Conservation (phyloP, 129 eudicot species). For the Escallonia rubra region DNA sequence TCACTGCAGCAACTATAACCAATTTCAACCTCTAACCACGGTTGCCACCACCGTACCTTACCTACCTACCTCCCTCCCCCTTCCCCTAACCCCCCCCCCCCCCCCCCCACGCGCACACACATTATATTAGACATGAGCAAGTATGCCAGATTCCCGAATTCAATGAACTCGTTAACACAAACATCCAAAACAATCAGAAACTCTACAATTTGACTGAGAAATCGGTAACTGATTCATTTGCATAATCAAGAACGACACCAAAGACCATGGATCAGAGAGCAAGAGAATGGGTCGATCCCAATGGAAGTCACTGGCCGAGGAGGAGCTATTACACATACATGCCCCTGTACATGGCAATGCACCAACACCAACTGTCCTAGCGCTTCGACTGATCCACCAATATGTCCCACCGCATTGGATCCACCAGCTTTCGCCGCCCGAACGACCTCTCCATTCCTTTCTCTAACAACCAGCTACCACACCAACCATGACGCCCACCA, state of each 20-base stretch:
- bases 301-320: slow-evolving; percentile 59
- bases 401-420: slow-evolving; percentile 79
- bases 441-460: slow-evolving; percentile 38
- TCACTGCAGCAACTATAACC: no score
- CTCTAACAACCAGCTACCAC: slow-evolving; percentile 6
- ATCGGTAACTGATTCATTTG: slow-evolving; percentile 89
- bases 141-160: background rate
- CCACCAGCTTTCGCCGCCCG: slow-evolving; percentile 77
- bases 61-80: background rate
- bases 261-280: slow-evolving; percentile 55
- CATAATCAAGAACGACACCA: slow-evolving; percentile 52
- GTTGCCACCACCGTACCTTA: background rate
- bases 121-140: no score
- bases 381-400: slow-evolving; percentile 69
- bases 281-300: slow-evolving; percentile 63
- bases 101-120: background rate
- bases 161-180: background rate
- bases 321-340: slow-evolving; percentile 77
- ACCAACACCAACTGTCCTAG: slow-evolving; percentile 90
- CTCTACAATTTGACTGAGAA: slow-evolving; percentile 10
- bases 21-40: background rate
- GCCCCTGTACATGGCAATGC: slow-evolving; percentile 89
- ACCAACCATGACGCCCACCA: no score
- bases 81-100: background rate
- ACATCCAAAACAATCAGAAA: background rate